Base-by-base conservation (phyloP, 2,329 filamentous ascomycete species). In the Zopfia rhizophila region DNA sequence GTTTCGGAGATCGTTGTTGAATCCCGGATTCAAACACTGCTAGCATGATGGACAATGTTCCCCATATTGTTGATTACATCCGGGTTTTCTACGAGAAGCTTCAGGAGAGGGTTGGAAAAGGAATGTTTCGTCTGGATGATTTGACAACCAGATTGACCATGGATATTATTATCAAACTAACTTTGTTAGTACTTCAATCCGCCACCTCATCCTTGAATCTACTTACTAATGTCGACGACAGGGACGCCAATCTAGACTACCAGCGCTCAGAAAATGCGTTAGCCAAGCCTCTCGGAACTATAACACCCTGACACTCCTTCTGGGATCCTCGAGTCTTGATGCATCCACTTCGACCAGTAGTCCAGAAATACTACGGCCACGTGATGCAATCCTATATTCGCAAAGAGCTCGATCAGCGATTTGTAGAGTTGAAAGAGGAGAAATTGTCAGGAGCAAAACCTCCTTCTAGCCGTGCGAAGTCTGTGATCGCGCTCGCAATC, bases 351-450 rank as follows among this genome's bases (percentile, higher is more conserved):
- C 30, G 45, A 13, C 45, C 45, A 6, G 12, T 49, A 19, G 27
- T 49, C 2, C 61, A 64, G 18, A 47, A 44, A 27, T 70, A 65
- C 35, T 61, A 69, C 38, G 63, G 49, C 10, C 57, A 56, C 38
- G 18, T 22, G 2, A 51, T 63, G 44, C 55, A 68, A 33, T 48
- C 44, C 13, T 49, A 36, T 12, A 42, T 54, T 14, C 39, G 48
- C 12, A 48, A 56, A 13, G 51, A 58, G 35, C 28, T 53, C 3
- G 40, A 51, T 7, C 51, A 65, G 17, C 38, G 53, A 2, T 48
- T 46, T 22, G 10, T 18, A 5, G 44, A 51, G 19, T 11, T 38
- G 11, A 13, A 31, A 19, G 12, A 3, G 18, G 7, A 30, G 14
- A 16, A 17, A 7, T 8, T 16, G 13, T 16, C n/a, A n/a, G n/a